Conservation (phyloP, 768 basidiomycete species). For the Mycena alexandri region DNA sequence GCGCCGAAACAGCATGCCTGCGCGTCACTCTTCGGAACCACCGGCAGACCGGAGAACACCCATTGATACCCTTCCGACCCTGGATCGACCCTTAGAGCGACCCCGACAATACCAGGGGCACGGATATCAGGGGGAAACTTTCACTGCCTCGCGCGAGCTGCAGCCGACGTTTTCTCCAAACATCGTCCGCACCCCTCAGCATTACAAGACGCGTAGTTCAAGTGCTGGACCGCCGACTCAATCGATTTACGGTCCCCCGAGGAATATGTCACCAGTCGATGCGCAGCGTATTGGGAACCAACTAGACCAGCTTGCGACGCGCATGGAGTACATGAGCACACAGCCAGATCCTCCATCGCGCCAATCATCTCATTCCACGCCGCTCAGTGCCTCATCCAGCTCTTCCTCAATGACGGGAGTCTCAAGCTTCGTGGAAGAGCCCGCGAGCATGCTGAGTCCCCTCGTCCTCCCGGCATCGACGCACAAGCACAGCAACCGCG, state of each 20-base stretch:
- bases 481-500: slow-evolving; percentile 39
- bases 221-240: slow-evolving; percentile 40
- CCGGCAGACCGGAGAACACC: slow-evolving; percentile 34
- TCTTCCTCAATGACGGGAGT: slow-evolving; percentile 44
- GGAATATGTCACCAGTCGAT: slow-evolving; percentile 34
- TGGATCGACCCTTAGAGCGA: slow-evolving; percentile 24
- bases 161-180: slow-evolving; percentile 77
- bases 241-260: slow-evolving; percentile 36
- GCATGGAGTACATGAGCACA: slow-evolving; percentile 47
- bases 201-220: slow-evolving; percentile 57
- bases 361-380: slow-evolving; percentile 51
- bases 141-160: slow-evolving; percentile 64
- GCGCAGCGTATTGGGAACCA: slow-evolving; percentile 28
- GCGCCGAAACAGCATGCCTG: slow-evolving; percentile 18
- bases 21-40: slow-evolving; percentile 45
- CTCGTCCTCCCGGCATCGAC: slow-evolving; percentile 48
- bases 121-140: slow-evolving; percentile 53
- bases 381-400: slow-evolving; percentile 39
- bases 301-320: slow-evolving; percentile 33
- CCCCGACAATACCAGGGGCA: slow-evolving; percentile 33
- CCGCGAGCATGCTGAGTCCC: slow-evolving; percentile 60
- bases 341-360: slow-evolving; percentile 43
- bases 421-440: slow-evolving; percentile 58
- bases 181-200: slow-evolving; percentile 76
- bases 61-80: slow-evolving; percentile 20